Evolutionary conservation across 1,284 basidiomycete genomes (phyloP), one percentile per base, ranked within the genome.

Genomic region (Pascua sp.): DNA sequence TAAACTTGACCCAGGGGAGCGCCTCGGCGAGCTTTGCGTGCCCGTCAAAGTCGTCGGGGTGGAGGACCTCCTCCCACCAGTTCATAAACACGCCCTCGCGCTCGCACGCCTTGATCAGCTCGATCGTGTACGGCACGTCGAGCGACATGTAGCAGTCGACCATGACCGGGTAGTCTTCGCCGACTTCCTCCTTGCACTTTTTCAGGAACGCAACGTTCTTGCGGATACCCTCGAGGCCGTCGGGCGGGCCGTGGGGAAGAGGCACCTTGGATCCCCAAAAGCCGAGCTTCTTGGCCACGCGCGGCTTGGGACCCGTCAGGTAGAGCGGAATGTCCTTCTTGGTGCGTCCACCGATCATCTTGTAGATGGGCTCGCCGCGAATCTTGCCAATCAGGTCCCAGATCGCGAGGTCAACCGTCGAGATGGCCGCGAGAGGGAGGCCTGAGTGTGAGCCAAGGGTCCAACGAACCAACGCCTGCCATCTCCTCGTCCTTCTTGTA

Each of bases 321-420:
- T 83, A 82, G 42, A 82, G 77, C 0, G 77, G 79, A 48, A 82
- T 79, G 58, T 80, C 76, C 52, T 80, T 79, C 73, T 80, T 81
- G 50, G 79, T 81, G 39, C 73, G 68, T 8, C 81, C 81, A 40
- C 81, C 82, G 60, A 82, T 83, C 77, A 82, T 79, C 73, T 82
- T 81, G 77, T 82, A 82, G 56, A 83, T 78, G 2, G 82, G 82
- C 69, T 83, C 81, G 18, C 72, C 71, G 37, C 82, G 78, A 59
- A 83, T 77, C 70, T 82, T 82, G 54, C 82, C 82, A 15, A 82
- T 65, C 1, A 82, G 72, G 63, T 83, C 82, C 82, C 81, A 82
- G 55, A 83, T 74, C 36, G 82, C 81, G 37, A 77, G 67, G 55
- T 78, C 77, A 61, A 80, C 84, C 5, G 84, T 85, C 12, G 77